Evolutionary conservation across 2,329 filamentous ascomycete species (phyloP).

Genomic region (Colletotrichum endophyticum): DNA sequence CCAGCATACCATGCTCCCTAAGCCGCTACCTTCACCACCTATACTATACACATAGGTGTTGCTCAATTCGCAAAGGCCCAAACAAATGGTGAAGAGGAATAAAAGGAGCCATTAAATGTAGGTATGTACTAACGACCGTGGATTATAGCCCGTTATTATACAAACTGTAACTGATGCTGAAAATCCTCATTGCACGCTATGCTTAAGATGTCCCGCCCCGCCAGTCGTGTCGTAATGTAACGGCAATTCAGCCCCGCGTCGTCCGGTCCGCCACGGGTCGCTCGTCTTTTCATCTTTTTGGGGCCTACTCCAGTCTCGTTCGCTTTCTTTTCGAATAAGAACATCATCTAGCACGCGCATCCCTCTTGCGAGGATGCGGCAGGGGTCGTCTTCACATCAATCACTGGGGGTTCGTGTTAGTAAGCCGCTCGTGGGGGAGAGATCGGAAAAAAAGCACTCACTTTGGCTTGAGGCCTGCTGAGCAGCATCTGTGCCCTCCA

Average conservation of each 20-base stretch:
- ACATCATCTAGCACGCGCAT: constrained; percentile 63
- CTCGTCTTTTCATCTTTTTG: constrained; percentile 17
- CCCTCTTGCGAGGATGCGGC: constrained; percentile 74
- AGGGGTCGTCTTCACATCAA: constrained; percentile 87
- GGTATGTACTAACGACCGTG: constrained; percentile 23
- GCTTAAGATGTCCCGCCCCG: constrained; percentile 29
- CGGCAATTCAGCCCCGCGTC: constrained; percentile 9
- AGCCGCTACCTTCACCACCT: not conserved
- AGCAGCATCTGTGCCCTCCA: constrained; percentile 88
- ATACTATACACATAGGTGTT: not conserved
- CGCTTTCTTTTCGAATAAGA: not conserved
- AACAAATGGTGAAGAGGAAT: not conserved
- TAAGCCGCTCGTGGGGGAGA: not conserved
- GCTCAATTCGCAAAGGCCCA: not conserved
- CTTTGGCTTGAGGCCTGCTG: constrained; percentile 77
- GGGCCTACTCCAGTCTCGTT: not conserved
- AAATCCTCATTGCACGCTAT: constrained; percentile 31
- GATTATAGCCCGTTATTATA: constrained; percentile 24
- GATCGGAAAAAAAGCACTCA: constrained; percentile 49
- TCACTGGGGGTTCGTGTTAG: constrained; percentile 64
- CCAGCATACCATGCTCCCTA: not conserved
- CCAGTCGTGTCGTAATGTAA: constrained; percentile 19
- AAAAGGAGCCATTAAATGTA: constrained; percentile 20
- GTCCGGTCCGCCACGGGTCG: not conserved
- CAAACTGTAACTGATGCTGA: constrained; percentile 27